These are phyloP conservation scores for Camillea tinctor DNA, from an alignment of 2,329 filamentous ascomycete genomes.

Conservation along the genomic window DNA sequence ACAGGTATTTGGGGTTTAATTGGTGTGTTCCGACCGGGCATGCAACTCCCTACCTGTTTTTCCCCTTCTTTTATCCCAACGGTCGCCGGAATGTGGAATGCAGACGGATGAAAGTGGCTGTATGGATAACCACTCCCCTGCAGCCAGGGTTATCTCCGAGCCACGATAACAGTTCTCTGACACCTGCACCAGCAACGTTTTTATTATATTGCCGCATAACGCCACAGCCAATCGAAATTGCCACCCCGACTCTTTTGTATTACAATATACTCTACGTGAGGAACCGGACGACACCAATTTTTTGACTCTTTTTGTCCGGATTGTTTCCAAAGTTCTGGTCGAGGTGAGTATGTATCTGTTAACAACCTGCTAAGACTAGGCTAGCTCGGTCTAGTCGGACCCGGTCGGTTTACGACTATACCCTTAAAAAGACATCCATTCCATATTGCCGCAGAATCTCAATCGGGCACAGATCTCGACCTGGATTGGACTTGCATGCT, in stretches of 20 bases:
- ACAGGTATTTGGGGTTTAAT: not conserved
- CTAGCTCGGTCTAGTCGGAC: not conserved
- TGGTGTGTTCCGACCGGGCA: not conserved
- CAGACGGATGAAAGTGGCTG: conserved; percentile 22
- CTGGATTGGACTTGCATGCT: not conserved
- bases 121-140: conserved; percentile 6
- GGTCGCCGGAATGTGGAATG: conserved; percentile 17
- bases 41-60: not conserved
- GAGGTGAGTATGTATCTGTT: not conserved
- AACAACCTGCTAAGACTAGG: not conserved
- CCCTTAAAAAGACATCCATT: not conserved
- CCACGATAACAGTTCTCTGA: conserved; percentile 12
- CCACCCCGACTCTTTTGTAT: not conserved
- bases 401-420: not conserved
- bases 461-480: not conserved
- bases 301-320: not conserved
- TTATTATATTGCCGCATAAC: not conserved
- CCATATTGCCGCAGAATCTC: not conserved
- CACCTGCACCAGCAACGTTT: not conserved
- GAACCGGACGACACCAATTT: not conserved
- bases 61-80: not conserved
- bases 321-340: not conserved
- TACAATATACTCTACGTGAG: not conserved
- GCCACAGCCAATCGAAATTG: not conserved
- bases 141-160: conserved; percentile 11